phyloP scores from a whole-genome alignment of 176 grass and related monocot genomes.

The Bromus sterilis region DNA sequence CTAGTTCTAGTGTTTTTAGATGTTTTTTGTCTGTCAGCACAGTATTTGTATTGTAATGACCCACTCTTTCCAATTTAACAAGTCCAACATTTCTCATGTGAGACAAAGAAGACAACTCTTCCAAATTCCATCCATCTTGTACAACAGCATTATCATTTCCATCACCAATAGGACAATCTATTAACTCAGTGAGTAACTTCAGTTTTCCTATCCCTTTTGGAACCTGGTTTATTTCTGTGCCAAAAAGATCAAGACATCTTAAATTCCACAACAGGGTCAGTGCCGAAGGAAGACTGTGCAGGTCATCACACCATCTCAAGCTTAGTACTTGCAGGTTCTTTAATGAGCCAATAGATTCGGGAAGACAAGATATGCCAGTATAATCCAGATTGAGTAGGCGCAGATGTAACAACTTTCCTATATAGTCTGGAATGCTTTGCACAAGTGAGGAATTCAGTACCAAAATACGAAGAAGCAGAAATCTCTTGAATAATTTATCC shows the following conservation, averaged over 20 bases:
- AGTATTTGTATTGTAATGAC: neutral
- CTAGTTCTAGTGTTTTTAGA: neutral
- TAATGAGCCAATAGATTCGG: neutral
- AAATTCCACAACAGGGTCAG: neutral
- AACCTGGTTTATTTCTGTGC: neutral
- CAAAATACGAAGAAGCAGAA: neutral
- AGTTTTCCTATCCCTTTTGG: neutral
- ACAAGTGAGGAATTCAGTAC: neutral
- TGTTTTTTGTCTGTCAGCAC: neutral
- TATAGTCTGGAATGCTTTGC: neutral
- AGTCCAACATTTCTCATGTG: no score
- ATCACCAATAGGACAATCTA: neutral
- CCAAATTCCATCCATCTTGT: no score
- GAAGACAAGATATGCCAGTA: neutral
- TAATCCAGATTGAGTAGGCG: neutral
- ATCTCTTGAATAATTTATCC: neutral
- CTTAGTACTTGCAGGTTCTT: conserved; percentile 1
- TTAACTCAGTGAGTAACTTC: neutral
- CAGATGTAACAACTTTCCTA: neutral
- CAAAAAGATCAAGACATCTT: neutral
- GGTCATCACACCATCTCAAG: neutral
- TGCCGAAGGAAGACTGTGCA: neutral
- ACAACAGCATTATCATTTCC: no score
- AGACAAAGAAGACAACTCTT: no score
- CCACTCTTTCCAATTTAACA: neutral